Evolutionary conservation across 164 flowering plant species (phyloP).

Genomic region (Cinnamomum micranthum): DNA sequence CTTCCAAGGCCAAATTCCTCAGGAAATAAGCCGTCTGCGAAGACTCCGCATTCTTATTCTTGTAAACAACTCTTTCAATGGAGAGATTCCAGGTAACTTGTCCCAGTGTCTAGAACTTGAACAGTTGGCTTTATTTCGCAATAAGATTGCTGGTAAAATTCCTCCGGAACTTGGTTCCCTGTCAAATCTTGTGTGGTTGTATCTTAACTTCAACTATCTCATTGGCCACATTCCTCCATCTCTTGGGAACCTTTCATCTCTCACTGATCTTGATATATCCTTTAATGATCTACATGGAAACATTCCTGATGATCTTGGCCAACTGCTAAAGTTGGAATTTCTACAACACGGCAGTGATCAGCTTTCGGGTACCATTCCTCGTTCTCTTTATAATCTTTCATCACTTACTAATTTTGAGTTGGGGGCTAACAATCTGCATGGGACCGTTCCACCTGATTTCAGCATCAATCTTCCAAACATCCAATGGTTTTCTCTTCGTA

Average conservation of each 20-base stretch:
- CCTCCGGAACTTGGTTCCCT: background rate
- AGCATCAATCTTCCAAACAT: background rate
- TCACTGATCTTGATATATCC: background rate
- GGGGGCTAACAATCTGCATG: constrained; percentile 16
- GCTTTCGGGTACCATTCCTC: background rate
- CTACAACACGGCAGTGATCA: background rate
- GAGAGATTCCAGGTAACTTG: constrained; percentile 29
- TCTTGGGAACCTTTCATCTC: background rate
- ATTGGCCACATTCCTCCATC: background rate
- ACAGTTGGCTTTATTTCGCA: constrained; percentile 15
- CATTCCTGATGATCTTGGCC: background rate
- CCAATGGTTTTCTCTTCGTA: background rate
- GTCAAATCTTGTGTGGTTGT: background rate
- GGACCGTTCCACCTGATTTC: constrained; percentile 5
- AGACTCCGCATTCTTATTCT: constrained; percentile 25
- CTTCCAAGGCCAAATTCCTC: constrained; percentile 29
- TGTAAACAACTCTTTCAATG: constrained; percentile 28
- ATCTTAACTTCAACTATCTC: background rate
- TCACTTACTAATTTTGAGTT: background rate
- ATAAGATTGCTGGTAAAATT: background rate
- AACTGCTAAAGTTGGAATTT: too few species aligned
- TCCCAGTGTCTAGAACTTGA: constrained; percentile 15
- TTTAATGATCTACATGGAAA: background rate
- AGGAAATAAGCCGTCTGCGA: constrained; percentile 21
- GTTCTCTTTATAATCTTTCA: background rate